Base-by-base conservation (phyloP, 1,284 basidiomycete genomes). In the Apiotrichum sp. region DNA sequence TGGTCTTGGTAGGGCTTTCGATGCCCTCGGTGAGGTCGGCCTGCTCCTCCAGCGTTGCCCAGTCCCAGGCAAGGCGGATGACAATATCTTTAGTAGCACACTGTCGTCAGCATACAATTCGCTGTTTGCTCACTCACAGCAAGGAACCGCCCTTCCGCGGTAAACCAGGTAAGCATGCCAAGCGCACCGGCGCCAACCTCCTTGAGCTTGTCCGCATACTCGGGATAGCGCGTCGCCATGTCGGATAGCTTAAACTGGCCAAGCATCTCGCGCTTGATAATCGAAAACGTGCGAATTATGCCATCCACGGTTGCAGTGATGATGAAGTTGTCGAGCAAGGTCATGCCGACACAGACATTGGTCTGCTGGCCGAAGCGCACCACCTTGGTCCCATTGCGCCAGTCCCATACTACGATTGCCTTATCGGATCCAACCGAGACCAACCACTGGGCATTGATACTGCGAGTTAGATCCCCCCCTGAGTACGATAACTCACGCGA, bases 351-450 rank as follows among this genome's bases (percentile, higher is more conserved):
- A 65, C 88, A 90, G 61, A 93, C 84, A 13, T 91, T 93, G 34
- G 89, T 93, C 77, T 93, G 91, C 72, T 95, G 91, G 1, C 91
- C 91, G 66, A 93, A 93, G 7, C 89, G 80, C 29, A 92, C 87
- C 47, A 93, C 84, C 78, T 93, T 93, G 35, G 84, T 85, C 2
- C 91, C 91, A 2, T 70, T 73, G 31, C 69, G 50, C 75, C 75
- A 78, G 56, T 78, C 77, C 90, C 91, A 93, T 61, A 89, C 90
- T 6, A 93, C 89, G n/a, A 93, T 80, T 0, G 89, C 91, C 68
- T 87, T 87, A 66, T 87, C 86, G 1, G 88, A 88, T 22, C 91
- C 91, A 0, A 90, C 91, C 1, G 88, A 90, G 38, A 95, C 88
- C 14, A 93, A 82, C 67, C 89, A 88, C 67, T 84, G 85, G 2